A percentile compares a stretch with the other conserved stretches of the same genome.
Conservation (phyloP, 148 eudicot genomes). For the Silene latifolia region DNA sequence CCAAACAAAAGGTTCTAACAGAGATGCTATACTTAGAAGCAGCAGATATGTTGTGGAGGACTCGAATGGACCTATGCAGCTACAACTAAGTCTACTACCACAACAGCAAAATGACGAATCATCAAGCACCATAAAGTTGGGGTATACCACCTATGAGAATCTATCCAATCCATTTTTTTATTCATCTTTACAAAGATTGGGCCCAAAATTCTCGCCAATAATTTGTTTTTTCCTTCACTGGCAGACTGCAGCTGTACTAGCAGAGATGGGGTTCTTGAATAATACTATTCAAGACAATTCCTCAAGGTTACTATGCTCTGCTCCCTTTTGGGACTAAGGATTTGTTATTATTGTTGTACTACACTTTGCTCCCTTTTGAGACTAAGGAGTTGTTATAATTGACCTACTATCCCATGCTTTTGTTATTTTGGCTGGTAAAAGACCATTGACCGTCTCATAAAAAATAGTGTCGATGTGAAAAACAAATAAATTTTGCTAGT, state of each 20-base stretch:
- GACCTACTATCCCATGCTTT: slow-evolving; percentile 18
- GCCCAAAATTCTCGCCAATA: slow-evolving; percentile 14
- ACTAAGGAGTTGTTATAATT: neutral
- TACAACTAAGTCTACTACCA: slow-evolving; percentile 35
- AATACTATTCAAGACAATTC: slow-evolving; percentile 14
- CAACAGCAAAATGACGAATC: slow-evolving; percentile 23
- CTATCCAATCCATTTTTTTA: neutral
- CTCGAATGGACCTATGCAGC: slow-evolving; percentile 23
- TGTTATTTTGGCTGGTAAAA: slow-evolving; percentile 24
- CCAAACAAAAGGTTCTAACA: slow-evolving; percentile 22
- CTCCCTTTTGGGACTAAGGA: neutral
- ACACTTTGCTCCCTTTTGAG: slow-evolving; percentile 12
- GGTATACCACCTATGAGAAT: slow-evolving; percentile 33
- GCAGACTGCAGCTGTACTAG: slow-evolving; percentile 56
- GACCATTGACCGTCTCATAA: slow-evolving; percentile 15
- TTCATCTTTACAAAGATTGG: slow-evolving; percentile 9
- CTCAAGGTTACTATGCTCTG: slow-evolving; percentile 6
- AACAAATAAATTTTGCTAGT: slow-evolving; percentile 26
- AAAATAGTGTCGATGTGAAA: slow-evolving; percentile 14
- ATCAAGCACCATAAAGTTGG: slow-evolving; percentile 26
- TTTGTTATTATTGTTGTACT: neutral
- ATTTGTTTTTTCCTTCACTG: slow-evolving; percentile 17
- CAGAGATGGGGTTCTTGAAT: slow-evolving; percentile 21
- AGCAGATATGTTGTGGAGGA: slow-evolving; percentile 14
- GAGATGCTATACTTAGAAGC: slow-evolving; percentile 20